Conservation (phyloP, 2,329 filamentous ascomycete species). For the Magnaporthiopsis incrustans region DNA sequence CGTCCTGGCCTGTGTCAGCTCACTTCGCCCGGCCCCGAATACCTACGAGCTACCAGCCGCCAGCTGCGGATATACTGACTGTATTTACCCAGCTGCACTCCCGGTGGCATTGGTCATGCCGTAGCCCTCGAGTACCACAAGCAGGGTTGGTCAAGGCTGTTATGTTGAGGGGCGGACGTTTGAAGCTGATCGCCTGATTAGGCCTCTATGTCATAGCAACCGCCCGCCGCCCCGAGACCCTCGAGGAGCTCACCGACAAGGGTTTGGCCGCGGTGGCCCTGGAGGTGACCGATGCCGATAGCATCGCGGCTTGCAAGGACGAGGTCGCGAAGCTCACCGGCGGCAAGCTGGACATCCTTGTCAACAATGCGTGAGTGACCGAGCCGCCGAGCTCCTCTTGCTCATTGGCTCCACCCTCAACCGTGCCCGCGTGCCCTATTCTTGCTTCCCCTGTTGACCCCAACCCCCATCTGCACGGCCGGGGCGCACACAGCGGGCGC, state of each 20-base stretch:
- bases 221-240: constrained; percentile 26
- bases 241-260: constrained; percentile 17
- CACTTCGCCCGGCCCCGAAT: no score
- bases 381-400: neutral
- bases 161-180: neutral
- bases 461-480: neutral
- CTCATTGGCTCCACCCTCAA: neutral
- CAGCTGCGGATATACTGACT: neutral
- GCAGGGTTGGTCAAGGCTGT: constrained; percentile 18
- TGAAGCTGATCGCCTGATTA: constrained; percentile 9
- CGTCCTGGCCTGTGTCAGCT: neutral
- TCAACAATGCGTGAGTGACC: constrained; percentile 47
- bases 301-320: constrained; percentile 22
- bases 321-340: constrained; percentile 23
- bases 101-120: constrained; percentile 29
- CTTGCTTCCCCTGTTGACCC: neutral
- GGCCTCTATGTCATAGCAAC: constrained; percentile 32
- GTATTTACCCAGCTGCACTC: constrained; percentile 22
- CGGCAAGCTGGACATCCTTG: constrained; percentile 47
- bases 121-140: constrained; percentile 27
- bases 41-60: no score
- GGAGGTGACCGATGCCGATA: constrained; percentile 21
- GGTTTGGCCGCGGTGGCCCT: constrained; percentile 20
- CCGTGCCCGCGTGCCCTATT: neutral
- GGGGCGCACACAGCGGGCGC: constrained; percentile 30